Conservation (phyloP, 1,284 basidiomycete species). For the Cryptococcus sp. region DNA sequence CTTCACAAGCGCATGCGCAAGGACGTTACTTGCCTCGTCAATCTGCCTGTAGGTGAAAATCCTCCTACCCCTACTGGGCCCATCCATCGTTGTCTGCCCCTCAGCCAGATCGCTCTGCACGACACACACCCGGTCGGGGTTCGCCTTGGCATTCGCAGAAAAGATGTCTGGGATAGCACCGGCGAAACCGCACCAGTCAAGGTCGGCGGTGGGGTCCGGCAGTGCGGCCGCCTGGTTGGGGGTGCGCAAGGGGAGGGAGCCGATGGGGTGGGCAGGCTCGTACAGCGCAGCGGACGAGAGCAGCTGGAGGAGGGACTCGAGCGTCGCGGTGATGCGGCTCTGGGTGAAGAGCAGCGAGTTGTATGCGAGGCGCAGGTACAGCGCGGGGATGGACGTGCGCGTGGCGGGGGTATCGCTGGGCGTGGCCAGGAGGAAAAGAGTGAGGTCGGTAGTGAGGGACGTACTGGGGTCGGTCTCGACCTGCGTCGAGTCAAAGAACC, state of each 20-base stretch:
- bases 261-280: constrained; percentile 59
- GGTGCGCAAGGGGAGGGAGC: constrained; percentile 77
- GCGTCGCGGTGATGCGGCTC: constrained; percentile 68
- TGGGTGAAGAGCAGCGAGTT: constrained; percentile 92
- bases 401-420: constrained; percentile 66
- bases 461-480: constrained; percentile 75
- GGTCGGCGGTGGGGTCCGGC: constrained; percentile 81
- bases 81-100: constrained; percentile 45
- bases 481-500: constrained; percentile 80
- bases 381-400: constrained; percentile 59
- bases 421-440: constrained; percentile 63
- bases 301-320: constrained; percentile 82
- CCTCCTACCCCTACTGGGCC: constrained; percentile 50
- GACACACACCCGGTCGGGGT: constrained; percentile 77
- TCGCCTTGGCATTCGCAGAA: constrained; percentile 69
- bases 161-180: constrained; percentile 95
- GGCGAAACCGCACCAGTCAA: constrained; percentile 96
- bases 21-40: constrained; percentile 78
- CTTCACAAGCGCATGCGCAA: constrained; percentile 85
- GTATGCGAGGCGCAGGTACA: constrained; percentile 82
- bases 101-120: constrained; percentile 64
- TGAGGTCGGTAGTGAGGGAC: constrained; percentile 84
- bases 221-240: constrained; percentile 66
- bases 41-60: constrained; percentile 79
- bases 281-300: constrained; percentile 65